Evolutionary conservation across 257 asterid species (phyloP), one percentile per base, ranked within the genome.

Genomic region (Gardenia jasminoides): DNA sequence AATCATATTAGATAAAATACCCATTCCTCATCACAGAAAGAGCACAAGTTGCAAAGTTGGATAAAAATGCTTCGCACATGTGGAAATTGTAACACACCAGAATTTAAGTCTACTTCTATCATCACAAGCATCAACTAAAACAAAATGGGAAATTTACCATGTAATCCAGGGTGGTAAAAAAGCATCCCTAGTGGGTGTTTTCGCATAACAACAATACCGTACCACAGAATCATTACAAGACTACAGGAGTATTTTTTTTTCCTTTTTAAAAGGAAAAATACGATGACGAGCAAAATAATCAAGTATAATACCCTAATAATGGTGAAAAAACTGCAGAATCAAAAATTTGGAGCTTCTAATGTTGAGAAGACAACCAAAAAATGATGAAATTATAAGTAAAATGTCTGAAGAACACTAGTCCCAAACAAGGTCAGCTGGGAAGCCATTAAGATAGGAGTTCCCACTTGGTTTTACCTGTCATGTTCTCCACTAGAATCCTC

Each of bases 381-480:
- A 33, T n/a, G 8, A 20, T 22, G 3, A 54, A 1, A 54, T 48
- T 56, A 17, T 1, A 73, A 31, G 50, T 52, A 46, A 65, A 54
- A 0, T 10, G 52, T 74, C 43, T 54, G 58, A 54, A 17, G 13
- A 58, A 54, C 17, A 54, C 67, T 26, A 66, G 65, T 74, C 52
- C 24, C 79, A 58, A 70, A 28, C 72, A 24, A 64, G 70, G 65
- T 77, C 72, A 78, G 78, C 82, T 48, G 77, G 77, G 73, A 82
- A 76, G 70, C 24, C 73, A 80, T 26, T 48, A 71, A 72, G 75
- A 84, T 67, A 73, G 71, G 78, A 84, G 86, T 74, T 83, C 83
- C 79, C 88, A 85, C 84, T 81, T 82, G 87, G 80, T 76, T 80
- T 91, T 88, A 93, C 97, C 98, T 89, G 88, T 86, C 89, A 80